Conservation (phyloP, 2,329 filamentous ascomycete genomes). For the Talaromyces sp. region DNA sequence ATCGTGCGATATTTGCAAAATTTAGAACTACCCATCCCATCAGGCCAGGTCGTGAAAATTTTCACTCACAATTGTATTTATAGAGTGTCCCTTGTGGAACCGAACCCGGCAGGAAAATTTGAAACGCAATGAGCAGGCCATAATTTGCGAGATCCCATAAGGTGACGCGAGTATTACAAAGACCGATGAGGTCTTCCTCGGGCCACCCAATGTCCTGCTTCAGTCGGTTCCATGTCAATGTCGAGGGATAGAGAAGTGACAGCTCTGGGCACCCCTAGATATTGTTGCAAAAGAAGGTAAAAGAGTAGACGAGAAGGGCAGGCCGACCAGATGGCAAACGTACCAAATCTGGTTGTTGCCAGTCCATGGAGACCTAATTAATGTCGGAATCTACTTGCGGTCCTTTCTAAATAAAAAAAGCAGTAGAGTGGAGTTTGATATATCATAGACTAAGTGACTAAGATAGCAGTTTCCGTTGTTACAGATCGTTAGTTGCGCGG, state of each 20-base stretch:
- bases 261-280: constrained; percentile 85
- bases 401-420: too few relatives aligned
- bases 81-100: too few relatives aligned
- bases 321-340: constrained; percentile 69
- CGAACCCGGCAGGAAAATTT: constrained; percentile 69
- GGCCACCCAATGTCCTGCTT: constrained; percentile 82
- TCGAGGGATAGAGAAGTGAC: constrained; percentile 67
- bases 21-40: background rate
- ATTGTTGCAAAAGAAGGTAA: constrained; percentile 87
- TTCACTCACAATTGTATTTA: constrained; percentile 64
- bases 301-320: constrained; percentile 75
- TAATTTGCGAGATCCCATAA: constrained; percentile 72
- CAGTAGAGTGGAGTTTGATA: too few relatives aligned
- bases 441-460: too few relatives aligned
- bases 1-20: background rate
- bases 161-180: constrained; percentile 65
- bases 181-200: constrained; percentile 60
- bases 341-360: constrained; percentile 61
- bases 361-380: too few relatives aligned
- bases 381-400: too few relatives aligned
- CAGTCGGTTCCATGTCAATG: constrained; percentile 64
- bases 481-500: too few relatives aligned
- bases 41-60: background rate
- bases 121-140: constrained; percentile 65
- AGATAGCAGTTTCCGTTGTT: background rate